Evolutionary conservation across 2,329 filamentous ascomycete species (phyloP), one percentile per base, ranked within the genome.

Genomic region (Alternaria sp.): DNA sequence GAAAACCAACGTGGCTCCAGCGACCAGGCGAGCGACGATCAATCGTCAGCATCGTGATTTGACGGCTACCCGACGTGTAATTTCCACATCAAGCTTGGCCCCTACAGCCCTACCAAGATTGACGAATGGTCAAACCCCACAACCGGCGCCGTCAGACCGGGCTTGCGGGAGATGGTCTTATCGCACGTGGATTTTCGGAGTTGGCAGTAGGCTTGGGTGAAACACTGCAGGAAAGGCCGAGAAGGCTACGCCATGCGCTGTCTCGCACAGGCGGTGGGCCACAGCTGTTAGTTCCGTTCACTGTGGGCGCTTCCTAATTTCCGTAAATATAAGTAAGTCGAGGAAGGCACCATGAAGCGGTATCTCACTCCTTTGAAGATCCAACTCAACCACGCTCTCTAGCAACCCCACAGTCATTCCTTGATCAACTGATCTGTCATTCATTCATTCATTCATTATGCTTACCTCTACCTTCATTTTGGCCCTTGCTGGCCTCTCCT

Each of bases 401-500:
- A 63, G 60, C 55, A 61, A 65, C 50, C 57, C 54, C 64, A 66
- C 68, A 65, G 37, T 68, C 68, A 53, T 68, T 71, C 50, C 46
- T 61, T 56, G 45, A 25, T 58, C 69, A 41, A 30, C 41, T 58
- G 44, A 41, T 21, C 54, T 47, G 50, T 58, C 58, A 59, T 60
- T 60, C 57, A 58, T 62, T 60, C 57, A 58, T 62, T 67, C 57
- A 25, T 55, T 61, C 60, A 65, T 57, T 41, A 74, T 67, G 62
- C 68, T 74, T 65, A 70, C 70, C 51, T 65, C 69, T 26, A 66
- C 72, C 30, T 56, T 70, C 63, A 61, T 77, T 57, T 54, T 76
- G 61, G 67, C 74, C 73, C 71, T 77, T 41, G 74, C 72, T 63
- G 74, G 71, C 61, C 73, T 77, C 58, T 67, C 71, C 45, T 60